Evolutionary conservation across 495 filamentous ascomycete genomes (phyloP), one percentile per base, ranked within the genome.

Genomic region (Hypomontagnella submonticulosa): DNA sequence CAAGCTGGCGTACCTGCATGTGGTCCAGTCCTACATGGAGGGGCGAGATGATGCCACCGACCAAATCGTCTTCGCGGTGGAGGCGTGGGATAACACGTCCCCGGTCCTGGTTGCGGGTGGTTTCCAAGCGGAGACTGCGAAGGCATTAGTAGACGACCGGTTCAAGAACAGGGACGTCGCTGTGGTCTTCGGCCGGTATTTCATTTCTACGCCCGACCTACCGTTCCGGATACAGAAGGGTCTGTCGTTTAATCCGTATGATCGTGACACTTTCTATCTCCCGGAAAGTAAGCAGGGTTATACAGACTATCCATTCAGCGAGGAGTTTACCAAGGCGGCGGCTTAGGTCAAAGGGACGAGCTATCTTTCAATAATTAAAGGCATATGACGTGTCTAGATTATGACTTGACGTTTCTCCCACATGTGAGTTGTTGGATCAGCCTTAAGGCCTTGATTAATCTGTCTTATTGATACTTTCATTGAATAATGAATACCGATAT

Each of bases 161-260:
- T 85, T 85, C 60, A 72, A 73, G 63, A 81, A 83, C 13, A 73
- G 75, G 50, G 80, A 88, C 36, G 72, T 81, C 15, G 63, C 77
- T 2, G 60, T 84, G 30, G 83, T 80, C 0, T 87, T 87, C 72
- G 89, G 87, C 3, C 70, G 85, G 20, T 79, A 74, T 20, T 92
- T 85, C 55, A 88, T 88, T 20, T 77, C 86, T 42, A 91, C 88
- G 54, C 90, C 90, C 4, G 89, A 92, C 71, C 70, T 92, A 50
- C 77, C 82, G 4, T 89, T 82, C 67, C 76, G 85, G 38, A 49
- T 91, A 7, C 66, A 81, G 73, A 67, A 86, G 19, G 83, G 81
- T 1, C 73, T 89, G 20, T 71, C 75, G 12, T 72, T 90, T 16
- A 70, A 61, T 4, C 60, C 70, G 36, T 89, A 90, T 65, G 63